phyloP scores from a whole-genome alignment of 1,284 basidiomycete species.

The Leccinum brunneo-olivaceum region DNA sequence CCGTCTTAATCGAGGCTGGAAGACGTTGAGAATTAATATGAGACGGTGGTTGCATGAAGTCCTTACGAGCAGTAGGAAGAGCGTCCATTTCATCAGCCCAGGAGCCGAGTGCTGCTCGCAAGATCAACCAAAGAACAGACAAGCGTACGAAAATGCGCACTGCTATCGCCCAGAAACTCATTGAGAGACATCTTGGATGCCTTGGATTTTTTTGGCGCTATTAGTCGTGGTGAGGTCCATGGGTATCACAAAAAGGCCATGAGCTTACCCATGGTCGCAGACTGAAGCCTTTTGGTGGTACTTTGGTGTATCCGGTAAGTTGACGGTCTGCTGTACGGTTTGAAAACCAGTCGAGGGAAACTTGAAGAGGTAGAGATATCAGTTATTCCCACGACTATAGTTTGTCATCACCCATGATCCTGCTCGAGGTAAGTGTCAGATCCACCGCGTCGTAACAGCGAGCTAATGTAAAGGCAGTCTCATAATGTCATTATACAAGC shows the following conservation, averaged over 20 bases:
- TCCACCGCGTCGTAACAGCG: background rate
- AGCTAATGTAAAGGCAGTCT: slow-evolving; percentile 42
- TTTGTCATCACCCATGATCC: slow-evolving; percentile 46
- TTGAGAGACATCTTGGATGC: slow-evolving; percentile 85
- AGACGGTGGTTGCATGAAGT: slow-evolving; percentile 11
- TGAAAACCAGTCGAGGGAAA: slow-evolving; percentile 24
- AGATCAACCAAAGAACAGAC: slow-evolving; percentile 14
- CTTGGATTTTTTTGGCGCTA: slow-evolving; percentile 75
- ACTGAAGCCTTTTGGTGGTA: slow-evolving; percentile 11
- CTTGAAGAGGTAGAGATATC: slow-evolving; percentile 15
- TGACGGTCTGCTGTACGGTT: slow-evolving; percentile 6
- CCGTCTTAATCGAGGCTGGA: slow-evolving; percentile 54
- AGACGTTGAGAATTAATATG: slow-evolving; percentile 14
- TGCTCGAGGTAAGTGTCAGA: slow-evolving; percentile 57
- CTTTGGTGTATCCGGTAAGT: slow-evolving; percentile 6
- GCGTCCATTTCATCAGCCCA: slow-evolving; percentile 97
- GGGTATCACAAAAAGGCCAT: background rate
- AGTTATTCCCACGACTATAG: slow-evolving; percentile 27
- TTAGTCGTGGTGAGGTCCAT: slow-evolving; percentile 14
- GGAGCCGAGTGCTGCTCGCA: slow-evolving; percentile 64
- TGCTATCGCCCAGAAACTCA: slow-evolving; percentile 80
- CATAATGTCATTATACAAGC: slow-evolving; percentile 92
- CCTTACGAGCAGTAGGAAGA: slow-evolving; percentile 84
- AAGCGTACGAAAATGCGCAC: slow-evolving; percentile 41
- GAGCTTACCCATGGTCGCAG: slow-evolving; percentile 24